phyloP scores from a whole-genome alignment of 2,329 filamentous ascomycete species.

The Diaporthe ilicicola region DNA sequence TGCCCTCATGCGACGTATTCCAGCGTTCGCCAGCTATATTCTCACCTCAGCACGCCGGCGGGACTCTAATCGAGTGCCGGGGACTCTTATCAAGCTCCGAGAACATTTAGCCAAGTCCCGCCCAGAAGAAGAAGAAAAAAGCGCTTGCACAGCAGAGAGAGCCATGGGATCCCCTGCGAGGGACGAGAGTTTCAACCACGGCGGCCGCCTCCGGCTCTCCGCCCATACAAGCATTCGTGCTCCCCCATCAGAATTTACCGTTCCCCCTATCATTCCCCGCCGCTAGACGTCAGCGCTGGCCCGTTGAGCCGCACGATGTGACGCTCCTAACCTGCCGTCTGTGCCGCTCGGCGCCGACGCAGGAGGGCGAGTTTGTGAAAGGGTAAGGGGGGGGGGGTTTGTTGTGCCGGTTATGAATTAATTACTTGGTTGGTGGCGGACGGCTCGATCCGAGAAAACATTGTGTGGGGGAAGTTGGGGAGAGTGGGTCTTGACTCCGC shows the following conservation, averaged over 20 bases:
- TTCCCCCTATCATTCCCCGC: background rate
- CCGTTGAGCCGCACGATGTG: background rate
- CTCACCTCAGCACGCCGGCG: constrained; percentile 1
- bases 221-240: background rate
- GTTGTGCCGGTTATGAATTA: background rate
- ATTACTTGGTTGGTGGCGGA: background rate
- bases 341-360: background rate
- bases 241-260: too few relatives aligned
- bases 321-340: background rate
- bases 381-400: background rate
- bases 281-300: background rate
- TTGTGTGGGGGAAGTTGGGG: background rate
- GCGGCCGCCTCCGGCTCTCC: background rate
- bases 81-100: background rate
- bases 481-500: background rate
- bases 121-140: too few relatives aligned
- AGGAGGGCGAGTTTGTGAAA: background rate
- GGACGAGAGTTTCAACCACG: background rate
- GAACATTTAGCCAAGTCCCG: too few relatives aligned
- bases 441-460: background rate
- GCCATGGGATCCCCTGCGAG: background rate
- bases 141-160: background rate
- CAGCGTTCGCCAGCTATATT: background rate
- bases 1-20: background rate
- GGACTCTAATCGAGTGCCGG: background rate